These are phyloP conservation scores for Lachnellula hyalina DNA, from an alignment of 2,329 filamentous ascomycete genomes.

Conservation along the genomic window DNA sequence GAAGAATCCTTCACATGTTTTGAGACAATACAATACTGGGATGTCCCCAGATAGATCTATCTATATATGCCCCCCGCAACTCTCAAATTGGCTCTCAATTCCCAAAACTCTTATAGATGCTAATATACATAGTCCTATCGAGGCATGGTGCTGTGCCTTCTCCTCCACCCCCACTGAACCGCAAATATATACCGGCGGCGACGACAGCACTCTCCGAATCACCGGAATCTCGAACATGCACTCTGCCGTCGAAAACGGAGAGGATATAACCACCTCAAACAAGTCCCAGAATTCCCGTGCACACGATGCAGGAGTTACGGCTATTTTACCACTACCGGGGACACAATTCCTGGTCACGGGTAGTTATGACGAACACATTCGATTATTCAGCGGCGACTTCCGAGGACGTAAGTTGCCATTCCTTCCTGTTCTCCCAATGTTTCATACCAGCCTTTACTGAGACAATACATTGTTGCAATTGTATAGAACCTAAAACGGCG, in stretches of 20 bases:
- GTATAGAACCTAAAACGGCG: slow-evolving; percentile 50
- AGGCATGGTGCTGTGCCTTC: slow-evolving; percentile 71
- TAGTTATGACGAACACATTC: slow-evolving; percentile 82
- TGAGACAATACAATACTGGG: neutral
- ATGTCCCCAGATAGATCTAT: neutral
- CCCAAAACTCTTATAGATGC: neutral
- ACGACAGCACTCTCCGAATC: slow-evolving; percentile 45
- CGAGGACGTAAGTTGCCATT: neutral
- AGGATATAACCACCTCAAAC: neutral
- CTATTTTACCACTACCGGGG: slow-evolving; percentile 66
- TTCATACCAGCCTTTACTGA: slow-evolving; percentile 20
- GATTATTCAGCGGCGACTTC: slow-evolving; percentile 46
- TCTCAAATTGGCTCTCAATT: neutral
- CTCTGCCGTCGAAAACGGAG: neutral
- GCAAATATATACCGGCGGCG: slow-evolving; percentile 62
- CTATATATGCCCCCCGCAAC: neutral
- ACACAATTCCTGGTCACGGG: slow-evolving; percentile 67
- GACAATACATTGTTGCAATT: slow-evolving; percentile 34
- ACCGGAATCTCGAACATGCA: neutral
- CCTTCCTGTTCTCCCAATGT: neutral
- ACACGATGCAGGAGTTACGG: slow-evolving; percentile 81
- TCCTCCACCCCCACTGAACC: slow-evolving; percentile 26
- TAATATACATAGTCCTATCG: slow-evolving; percentile 36
- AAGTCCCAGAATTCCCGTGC: slow-evolving; percentile 27
- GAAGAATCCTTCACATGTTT: neutral